These are phyloP conservation scores for Salisapilia sapeloensis DNA, from an alignment of 352 stramenopile species.

Conservation along the genomic window DNA sequence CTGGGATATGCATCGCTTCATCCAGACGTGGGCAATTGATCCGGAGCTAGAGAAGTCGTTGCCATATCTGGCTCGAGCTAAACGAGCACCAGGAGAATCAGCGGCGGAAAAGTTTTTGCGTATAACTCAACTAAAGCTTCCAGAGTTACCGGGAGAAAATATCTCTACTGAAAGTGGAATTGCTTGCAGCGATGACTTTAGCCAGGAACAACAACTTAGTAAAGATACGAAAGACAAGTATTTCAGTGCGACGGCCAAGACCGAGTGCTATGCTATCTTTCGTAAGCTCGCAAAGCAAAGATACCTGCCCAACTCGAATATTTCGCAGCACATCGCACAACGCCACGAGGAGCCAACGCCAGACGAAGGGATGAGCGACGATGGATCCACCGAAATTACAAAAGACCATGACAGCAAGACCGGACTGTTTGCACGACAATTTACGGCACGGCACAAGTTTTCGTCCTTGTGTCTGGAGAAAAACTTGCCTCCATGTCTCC, in stretches of 20 bases:
- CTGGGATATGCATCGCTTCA: slow-evolving; percentile 61
- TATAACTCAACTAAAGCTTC: slow-evolving; percentile 32
- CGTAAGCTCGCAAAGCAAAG: slow-evolving; percentile 47
- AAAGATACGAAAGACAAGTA: slow-evolving; percentile 46
- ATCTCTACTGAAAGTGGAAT: too few relatives aligned
- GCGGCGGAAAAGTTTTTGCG: slow-evolving; percentile 43
- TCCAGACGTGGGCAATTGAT: slow-evolving; percentile 62
- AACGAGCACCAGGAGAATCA: slow-evolving; percentile 23
- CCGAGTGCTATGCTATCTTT: slow-evolving; percentile 46
- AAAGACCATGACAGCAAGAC: too few relatives aligned
- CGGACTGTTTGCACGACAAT: slow-evolving; percentile 24
- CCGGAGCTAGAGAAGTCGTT: slow-evolving; percentile 29
- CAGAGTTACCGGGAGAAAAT: slow-evolving; percentile 5
- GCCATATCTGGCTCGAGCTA: slow-evolving; percentile 30
- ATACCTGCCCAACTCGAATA: slow-evolving; percentile 12
- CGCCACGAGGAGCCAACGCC: neutral
- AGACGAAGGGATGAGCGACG: slow-evolving; percentile 1
- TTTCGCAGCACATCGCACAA: neutral
- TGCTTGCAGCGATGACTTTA: neutral
- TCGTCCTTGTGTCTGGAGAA: slow-evolving; percentile 52
- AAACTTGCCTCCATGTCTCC: slow-evolving; percentile 50
- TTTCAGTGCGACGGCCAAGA: slow-evolving; percentile 25
- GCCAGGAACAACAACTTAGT: neutral
- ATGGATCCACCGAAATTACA: slow-evolving; percentile 7
- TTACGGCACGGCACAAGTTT: slow-evolving; percentile 66